Evolutionary conservation across 768 basidiomycete genomes (phyloP), one percentile per base, ranked within the genome.

Genomic region (Leucocoprinus birnbaumii): DNA sequence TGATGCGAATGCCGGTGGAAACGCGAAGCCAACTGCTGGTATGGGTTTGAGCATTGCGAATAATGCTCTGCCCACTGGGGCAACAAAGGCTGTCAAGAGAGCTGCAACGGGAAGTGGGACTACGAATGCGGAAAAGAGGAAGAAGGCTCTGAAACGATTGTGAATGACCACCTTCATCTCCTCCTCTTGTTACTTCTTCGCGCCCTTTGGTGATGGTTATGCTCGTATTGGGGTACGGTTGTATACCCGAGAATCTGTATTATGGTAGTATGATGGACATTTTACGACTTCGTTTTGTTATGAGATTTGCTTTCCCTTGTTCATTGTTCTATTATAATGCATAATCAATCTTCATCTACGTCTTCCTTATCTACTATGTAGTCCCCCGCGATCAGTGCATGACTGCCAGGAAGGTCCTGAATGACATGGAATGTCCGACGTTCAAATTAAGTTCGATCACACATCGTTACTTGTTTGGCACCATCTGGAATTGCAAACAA

Each of bases 61-160:
- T 38, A 65, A 66, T 37, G 61, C 65, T 31, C 64, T 66, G 2
- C 58, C 70, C 11, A 64, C 72, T 1, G 62, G 71, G 48, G 57
- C 74, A 3, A 66, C 79, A 8, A 91, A 89, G 66, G 81, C 87
- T 0, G 78, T 87, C 49, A 91, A 91, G 69, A 74, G 89, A 48
- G 76, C 84, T 14, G 83, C 86, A 1, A 79, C 84, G 0, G 77
- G 78, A 1, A 73, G 71, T 10, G 75, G 68, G 0, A 66, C 71
- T 4, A 78, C 76, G 2, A 83, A 83, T 1, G 83, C 80, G 2
- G 90, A 91, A 71, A 93, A 93, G 74, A 77, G 91, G 68, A 93
- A 93, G 80, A 93, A 92, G 76, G 91, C 91, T 3, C 71, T 93
- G 61, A 93, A 89, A 71, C 77, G 91, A 59, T 70, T 93, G 68